Base-by-base conservation (phyloP, 1,284 basidiomycete genomes). In the Cystobasidium slooffiae region DNA sequence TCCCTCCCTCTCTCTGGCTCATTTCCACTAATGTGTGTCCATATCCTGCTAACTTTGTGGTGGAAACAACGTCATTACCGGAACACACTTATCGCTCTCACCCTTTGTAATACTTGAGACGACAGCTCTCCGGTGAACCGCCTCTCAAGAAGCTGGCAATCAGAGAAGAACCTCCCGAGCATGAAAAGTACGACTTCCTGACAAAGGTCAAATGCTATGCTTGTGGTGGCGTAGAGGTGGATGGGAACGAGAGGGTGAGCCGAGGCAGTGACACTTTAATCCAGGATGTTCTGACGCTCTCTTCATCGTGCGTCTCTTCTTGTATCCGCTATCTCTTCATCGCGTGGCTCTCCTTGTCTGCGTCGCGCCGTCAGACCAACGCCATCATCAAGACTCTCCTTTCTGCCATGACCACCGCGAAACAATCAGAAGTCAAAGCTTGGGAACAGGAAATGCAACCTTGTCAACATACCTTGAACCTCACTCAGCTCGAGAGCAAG, bases 361-460 rank as follows among this genome's bases (percentile, higher is more conserved):
- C 31, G n/a, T n/a, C n/a, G n/a, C 63, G 31, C 51, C 24, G 3
- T 1, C 68, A 81, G 80, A 77, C 83, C 16, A 77, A 87, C 70
- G 80, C 84, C 0, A 84, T 94, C 10, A 84, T 89, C 4, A 85
- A 88, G n/a, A 89, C 87, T 0, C 86, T 97, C 72, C 90, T 97
- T 88, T 85, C 86, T 1, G 89, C 93, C 0, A 85, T 94, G 78
- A 93, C 93, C 0, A 96, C 94, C 0, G 90, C 93, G 0, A 91
- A 94, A 68, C 91, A 94, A 80, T 92, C 90, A 0, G 94, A 98
- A 81, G 92, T 99, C 73, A 91, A 97, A 83, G 92, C 95, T 1
- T 99, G 97, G 96, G 93, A 97, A 81, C 94, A 98, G 82, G 96
- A 98, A 81, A 90, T 97, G 43, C 80, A 86, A 0, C 83, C 92